Percentiles rank a stretch among this genome's conserved stretches.
Evolutionary conservation across 768 basidiomycete genomes (phyloP).

Genomic region (Kondoa malvinella): DNA sequence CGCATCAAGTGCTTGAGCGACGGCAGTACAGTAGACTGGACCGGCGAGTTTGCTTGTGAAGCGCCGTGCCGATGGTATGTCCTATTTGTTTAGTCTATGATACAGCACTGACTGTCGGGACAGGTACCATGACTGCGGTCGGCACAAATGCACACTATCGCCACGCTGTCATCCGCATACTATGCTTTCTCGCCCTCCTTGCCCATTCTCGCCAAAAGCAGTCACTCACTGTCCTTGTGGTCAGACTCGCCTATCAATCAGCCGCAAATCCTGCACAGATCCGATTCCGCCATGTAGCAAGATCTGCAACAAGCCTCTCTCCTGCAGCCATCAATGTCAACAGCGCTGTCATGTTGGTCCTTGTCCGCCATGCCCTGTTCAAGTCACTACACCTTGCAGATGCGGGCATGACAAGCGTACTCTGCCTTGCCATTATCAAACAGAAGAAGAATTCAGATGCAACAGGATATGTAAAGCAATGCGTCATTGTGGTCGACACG

Average conservation of each 20-base stretch:
- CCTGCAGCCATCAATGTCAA: conserved; percentile 61
- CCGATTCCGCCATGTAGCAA: conserved; percentile 65
- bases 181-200: conserved; percentile 41
- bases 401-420: conserved; percentile 56
- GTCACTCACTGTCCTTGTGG: conserved; percentile 73
- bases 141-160: conserved; percentile 51
- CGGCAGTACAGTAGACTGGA: conserved; percentile 42
- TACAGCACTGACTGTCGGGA: conserved; percentile 5
- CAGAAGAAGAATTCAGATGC: conserved; percentile 50
- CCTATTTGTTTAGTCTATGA: conserved; percentile 1
- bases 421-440: conserved; percentile 39
- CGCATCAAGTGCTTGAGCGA: conserved; percentile 28
- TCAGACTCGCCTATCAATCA: conserved; percentile 40
- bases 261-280: conserved; percentile 42
- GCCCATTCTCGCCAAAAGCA: conserved; percentile 54
- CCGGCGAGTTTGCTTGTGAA: conserved; percentile 49
- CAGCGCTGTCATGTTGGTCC: conserved; percentile 54
- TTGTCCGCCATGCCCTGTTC: conserved; percentile 62
- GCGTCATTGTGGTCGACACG: conserved; percentile 69
- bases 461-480: conserved; percentile 60
- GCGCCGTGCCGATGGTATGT: conserved; percentile 44
- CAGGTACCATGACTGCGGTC: conserved; percentile 56
- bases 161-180: conserved; percentile 37
- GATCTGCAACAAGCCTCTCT: conserved; percentile 47
- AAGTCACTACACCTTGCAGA: conserved; percentile 60